Evolutionary conservation across 148 eudicot species (phyloP), one percentile per base, ranked within the genome.

Genomic region (Hydrangea macrophylla): DNA sequence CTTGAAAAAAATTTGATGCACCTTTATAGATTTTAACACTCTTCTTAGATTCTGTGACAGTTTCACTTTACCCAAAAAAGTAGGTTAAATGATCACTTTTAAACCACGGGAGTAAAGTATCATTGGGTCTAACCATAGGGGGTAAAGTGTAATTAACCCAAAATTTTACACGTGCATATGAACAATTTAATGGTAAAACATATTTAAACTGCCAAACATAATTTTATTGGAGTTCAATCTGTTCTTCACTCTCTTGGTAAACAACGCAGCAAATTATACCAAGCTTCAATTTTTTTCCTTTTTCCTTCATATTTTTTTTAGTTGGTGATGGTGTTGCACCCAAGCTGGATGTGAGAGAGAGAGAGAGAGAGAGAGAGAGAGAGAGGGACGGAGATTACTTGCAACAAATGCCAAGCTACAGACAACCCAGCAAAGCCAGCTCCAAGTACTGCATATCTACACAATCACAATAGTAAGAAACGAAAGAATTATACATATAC

Each of bases 341-440:
- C 5, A 2, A 2, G 55, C 55, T 24, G 2, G 24, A 22, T 26
- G 33, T 22, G 17, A 45, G 0, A 10, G 28, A 42, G 5, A 65
- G 24, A 48, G 26, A 28, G 42, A 4, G 24, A 23, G 9, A 57
- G 2, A 37, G 15, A 45, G 5, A 35, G 55, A 57, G 28, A 61
- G 27, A 57, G 42, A 57, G 73, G 44, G 31, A 70, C 72, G 71
- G 66, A 31, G 58, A 54, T 67, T 86, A 93, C 98, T 35, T 53
- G 70, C 51, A 95, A 78, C 75, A 95, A 87, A 79, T 95, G 86
- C 90, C 93, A 95, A 55, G 88, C 87, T 4, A 91, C 93, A 51
- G 97, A 90, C 40, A 95, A 79, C 2, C 99, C 99, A 77, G 99
- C 99, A 84, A 95, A 89, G 26, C 99, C 99, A 62, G 99, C 99